Evolutionary conservation across 1,284 basidiomycete genomes (phyloP), one percentile per base, ranked within the genome.

Genomic region (Ustilago loliicola): DNA sequence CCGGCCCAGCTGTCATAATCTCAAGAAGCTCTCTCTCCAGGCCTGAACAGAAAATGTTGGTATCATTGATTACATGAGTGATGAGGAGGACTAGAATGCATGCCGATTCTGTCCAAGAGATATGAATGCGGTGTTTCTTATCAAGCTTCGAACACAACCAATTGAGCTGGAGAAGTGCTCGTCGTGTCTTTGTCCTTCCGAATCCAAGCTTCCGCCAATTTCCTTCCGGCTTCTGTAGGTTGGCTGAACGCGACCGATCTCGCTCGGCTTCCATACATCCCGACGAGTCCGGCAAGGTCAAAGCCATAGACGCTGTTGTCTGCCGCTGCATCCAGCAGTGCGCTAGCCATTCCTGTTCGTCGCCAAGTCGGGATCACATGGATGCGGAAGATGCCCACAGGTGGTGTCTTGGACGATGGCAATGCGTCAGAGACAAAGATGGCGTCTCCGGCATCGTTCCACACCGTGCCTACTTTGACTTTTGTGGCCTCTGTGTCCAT

Each of bases 171-270:
- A 27, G 56, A n/a, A 11, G 23, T 23, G 36, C 25, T 48, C 30
- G 6, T 2, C 11, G 45, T 19, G 10, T 38, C 21, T 11, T 23
- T 25, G 19, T 66, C 66, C 38, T 55, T 57, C 1, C 75, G 56
- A 48, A 84, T 76, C 81, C 81, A 84, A 9, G 63, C 61, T 61
- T 79, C 71, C 1, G 83, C 83, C 30, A 84, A 42, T 42, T 68
- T 70, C 36, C 73, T 45, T 29, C 83, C 83, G 8, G 75, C 75
- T 54, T 79, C 74, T n/a, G 81, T 84, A 42, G 83, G 83, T 57
- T 84, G 83, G 51, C 79, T 80, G 70, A 84, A 84, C 1, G 81
- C 81, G 8, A 79, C 66, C 10, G 74, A 60, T 25, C 69, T 66
- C 21, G 79, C 79, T 27, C 76, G 58, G 17, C 72, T 65, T 8